These are phyloP conservation scores for Trichoderma atrobrunneum DNA, from an alignment of 2,329 filamentous ascomycete species.

Conservation along the genomic window DNA sequence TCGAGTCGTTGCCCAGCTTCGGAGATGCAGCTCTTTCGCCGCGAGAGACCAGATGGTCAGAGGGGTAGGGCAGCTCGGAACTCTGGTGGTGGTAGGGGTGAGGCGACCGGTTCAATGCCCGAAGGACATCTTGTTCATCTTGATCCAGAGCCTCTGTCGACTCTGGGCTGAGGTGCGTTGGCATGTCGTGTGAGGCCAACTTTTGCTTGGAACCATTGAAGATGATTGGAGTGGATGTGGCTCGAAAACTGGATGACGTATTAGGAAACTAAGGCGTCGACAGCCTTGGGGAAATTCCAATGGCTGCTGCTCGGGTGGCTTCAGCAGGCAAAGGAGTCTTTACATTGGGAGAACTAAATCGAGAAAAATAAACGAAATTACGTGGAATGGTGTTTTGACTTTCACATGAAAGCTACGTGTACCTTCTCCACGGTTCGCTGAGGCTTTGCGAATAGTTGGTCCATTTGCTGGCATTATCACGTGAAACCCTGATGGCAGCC, in stretches of 20 bases:
- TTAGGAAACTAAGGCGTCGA: not conserved
- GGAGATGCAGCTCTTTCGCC: slow-evolving; percentile 21
- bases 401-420: slow-evolving; percentile 19
- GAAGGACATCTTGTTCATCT: slow-evolving; percentile 40
- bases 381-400: not conserved
- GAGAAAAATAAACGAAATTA: not conserved
- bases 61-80: slow-evolving; percentile 49
- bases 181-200: slow-evolving; percentile 41
- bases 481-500: not conserved
- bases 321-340: not conserved
- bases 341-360: not conserved
- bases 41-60: slow-evolving; percentile 37
- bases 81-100: slow-evolving; percentile 65
- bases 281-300: not conserved
- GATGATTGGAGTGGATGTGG: slow-evolving; percentile 13
- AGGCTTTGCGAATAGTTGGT: not conserved
- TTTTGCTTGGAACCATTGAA: slow-evolving; percentile 29
- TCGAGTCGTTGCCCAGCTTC: slow-evolving; percentile 22
- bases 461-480: slow-evolving; percentile 8
- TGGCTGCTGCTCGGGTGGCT: not conserved
- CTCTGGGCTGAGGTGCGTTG: slow-evolving; percentile 42
- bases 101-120: slow-evolving; percentile 58
- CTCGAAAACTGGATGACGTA: slow-evolving; percentile 13
- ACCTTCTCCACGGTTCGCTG: not conserved
- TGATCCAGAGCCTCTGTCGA: slow-evolving; percentile 33